A percentile compares a stretch with the other conserved stretches of the same genome.
These are phyloP conservation scores for Tanozyma kutaoensis DNA, from an alignment of 805 yeast genomes.

Conservation along the genomic window DNA sequence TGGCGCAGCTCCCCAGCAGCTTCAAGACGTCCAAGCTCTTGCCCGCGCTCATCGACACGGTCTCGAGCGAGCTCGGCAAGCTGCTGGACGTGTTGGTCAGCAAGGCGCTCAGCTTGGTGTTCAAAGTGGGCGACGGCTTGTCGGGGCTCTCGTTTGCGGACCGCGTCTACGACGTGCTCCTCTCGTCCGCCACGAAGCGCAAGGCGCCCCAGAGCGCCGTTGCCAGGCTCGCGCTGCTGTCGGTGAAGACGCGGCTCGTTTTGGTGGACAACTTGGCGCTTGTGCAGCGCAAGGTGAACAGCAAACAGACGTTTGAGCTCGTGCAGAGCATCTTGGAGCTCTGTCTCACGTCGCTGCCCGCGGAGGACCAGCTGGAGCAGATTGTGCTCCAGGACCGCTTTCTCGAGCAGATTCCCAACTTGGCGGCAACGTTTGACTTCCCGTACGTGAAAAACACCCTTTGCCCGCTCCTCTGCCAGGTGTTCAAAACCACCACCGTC, in stretches of 20 bases:
- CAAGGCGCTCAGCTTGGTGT: slow-evolving; percentile 37
- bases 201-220: slow-evolving; percentile 9
- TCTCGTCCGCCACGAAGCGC: slow-evolving; percentile 12
- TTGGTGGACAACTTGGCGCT: slow-evolving; percentile 31
- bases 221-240: slow-evolving; percentile 14
- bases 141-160: slow-evolving; percentile 74
- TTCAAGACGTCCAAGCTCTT: slow-evolving; percentile 57
- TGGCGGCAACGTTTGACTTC: slow-evolving; percentile 42
- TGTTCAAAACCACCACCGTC: slow-evolving; percentile 78
- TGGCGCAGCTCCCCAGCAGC: slow-evolving; percentile 24
- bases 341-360: slow-evolving; percentile 11
- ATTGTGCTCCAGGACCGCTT: slow-evolving; percentile 38
- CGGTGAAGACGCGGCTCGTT: slow-evolving; percentile 17
- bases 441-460: slow-evolving; percentile 60
- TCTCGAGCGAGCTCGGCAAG: slow-evolving; percentile 25
- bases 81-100: slow-evolving; percentile 27
- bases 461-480: slow-evolving; percentile 58
- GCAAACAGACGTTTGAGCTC: slow-evolving; percentile 35
- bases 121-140: slow-evolving; percentile 49
- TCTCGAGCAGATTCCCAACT: slow-evolving; percentile 26
- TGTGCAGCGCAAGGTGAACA: slow-evolving; percentile 35
- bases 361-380: slow-evolving; percentile 16
- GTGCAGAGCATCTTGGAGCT: slow-evolving; percentile 31
- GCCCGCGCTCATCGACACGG: slow-evolving; percentile 47
- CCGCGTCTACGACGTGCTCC: slow-evolving; percentile 37